Conservation (phyloP, 2,329 filamentous ascomycete genomes). For the Cryphonectria nitschkei region DNA sequence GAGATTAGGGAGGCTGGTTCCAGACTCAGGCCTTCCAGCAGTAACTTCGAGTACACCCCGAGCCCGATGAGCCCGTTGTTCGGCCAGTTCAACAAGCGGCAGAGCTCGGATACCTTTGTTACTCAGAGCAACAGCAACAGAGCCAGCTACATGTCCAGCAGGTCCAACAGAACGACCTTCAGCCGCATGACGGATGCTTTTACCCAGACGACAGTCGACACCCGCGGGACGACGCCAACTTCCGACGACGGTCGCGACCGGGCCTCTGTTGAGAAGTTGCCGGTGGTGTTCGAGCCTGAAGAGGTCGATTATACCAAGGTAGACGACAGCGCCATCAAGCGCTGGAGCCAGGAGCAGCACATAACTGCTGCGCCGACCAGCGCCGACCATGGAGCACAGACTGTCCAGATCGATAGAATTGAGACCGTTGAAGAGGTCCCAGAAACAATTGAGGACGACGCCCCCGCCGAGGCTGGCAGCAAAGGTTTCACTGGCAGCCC, state of each 20-base stretch:
- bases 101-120: constrained; percentile 69
- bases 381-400: constrained; percentile 10
- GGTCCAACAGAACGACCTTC: constrained; percentile 68
- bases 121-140: constrained; percentile 65
- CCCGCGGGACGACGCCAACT: constrained; percentile 27
- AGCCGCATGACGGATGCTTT: constrained; percentile 72
- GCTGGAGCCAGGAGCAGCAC: constrained; percentile 42
- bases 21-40: constrained; percentile 72
- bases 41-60: constrained; percentile 81
- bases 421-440: constrained; percentile 9
- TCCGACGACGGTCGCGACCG: constrained; percentile 52
- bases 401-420: background rate
- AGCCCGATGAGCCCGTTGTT: constrained; percentile 75
- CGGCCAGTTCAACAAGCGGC: constrained; percentile 57
- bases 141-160: constrained; percentile 75
- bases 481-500: constrained; percentile 31
- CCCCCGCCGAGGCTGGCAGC: constrained; percentile 17
- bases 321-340: constrained; percentile 54
- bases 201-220: constrained; percentile 56
- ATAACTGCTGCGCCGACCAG: constrained; percentile 19
- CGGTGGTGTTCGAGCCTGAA: constrained; percentile 45
- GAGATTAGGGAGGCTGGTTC: constrained; percentile 91
- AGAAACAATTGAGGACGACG: background rate
- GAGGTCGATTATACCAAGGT: constrained; percentile 65
- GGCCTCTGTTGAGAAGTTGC: constrained; percentile 46